Evolutionary conservation across 2,329 filamentous ascomycete genomes (phyloP), one percentile per base, ranked within the genome.

Genomic region (Cladosporium oxysporum): DNA sequence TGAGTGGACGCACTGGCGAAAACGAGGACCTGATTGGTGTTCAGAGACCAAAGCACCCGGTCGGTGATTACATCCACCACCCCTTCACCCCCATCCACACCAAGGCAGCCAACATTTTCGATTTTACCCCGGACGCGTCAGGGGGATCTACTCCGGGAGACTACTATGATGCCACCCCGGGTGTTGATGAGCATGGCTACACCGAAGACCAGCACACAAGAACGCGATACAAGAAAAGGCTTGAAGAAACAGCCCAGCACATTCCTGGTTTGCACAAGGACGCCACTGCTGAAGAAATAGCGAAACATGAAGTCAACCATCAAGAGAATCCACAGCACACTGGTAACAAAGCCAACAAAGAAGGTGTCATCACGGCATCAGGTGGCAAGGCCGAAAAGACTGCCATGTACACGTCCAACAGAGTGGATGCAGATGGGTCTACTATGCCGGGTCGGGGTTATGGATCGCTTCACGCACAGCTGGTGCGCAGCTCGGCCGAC

Each of bases 401-500:
- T n/a, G 71, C 73, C 49, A 71, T 67, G 31, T 74, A 75, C 41
- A 44, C 62, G 6, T 74, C 73, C 11, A 64, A 70, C 14, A 66
- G 67, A 23, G 69, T 74, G 26, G 71, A 71, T 16, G 64, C 58
- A 16, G 52, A 66, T 14, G 64, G 52, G 7, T 50, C 55, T 29
- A 60, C 44, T 28, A 50, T 60, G 44, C 55, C 59, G 21, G 47
- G 29, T 16, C 37, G 37, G 7, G 50, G 52, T 16, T 59, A 69
- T 11, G 94, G 94, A 21, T 91, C 90, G 0, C 84, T 97, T 2
- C 87, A 89, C 66, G 92, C 91, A 0, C 94, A 98, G 75, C 74
- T 98, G 41, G 88, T 97, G n/a, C 87, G 95, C 47, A 96, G 92
- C 66, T 96, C 92, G 69, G 88, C 87, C 53, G 94, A 97, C 77